Evolutionary conservation across 306 rosid species (phyloP).

Genomic region (Ceratonia siliqua): DNA sequence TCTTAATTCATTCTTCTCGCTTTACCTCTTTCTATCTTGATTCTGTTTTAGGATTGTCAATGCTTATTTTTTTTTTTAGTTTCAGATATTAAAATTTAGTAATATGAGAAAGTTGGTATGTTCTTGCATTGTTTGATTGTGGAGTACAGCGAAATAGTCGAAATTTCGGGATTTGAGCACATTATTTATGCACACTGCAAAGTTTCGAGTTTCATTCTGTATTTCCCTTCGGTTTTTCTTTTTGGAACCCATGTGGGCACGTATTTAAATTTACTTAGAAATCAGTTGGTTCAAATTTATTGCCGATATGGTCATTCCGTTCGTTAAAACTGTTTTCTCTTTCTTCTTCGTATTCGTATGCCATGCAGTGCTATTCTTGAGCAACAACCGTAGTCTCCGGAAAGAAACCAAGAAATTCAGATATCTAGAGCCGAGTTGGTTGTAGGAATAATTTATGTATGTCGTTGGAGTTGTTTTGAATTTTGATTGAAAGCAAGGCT

Average conservation of each 20-base stretch:
- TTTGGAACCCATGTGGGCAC: neutral
- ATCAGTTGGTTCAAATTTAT: constrained; percentile 1
- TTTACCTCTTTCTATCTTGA: neutral
- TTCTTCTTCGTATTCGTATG: constrained; percentile 3
- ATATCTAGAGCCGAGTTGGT: constrained; percentile 7
- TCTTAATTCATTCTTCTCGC: neutral
- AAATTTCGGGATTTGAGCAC: neutral
- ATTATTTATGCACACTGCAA: neutral
- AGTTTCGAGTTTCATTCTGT: neutral
- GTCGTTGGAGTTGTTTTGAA: constrained; percentile 19
- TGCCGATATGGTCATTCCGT: neutral
- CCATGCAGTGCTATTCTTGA: constrained; percentile 33
- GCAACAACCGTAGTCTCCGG: constrained; percentile 16
- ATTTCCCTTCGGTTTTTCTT: neutral
- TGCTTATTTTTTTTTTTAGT: neutral
- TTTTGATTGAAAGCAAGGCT: constrained; percentile 36
- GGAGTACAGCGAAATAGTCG: neutral
- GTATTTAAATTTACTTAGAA: constrained; percentile 8
- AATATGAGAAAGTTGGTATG: neutral
- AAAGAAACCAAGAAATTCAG: constrained; percentile 23
- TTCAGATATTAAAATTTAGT: neutral
- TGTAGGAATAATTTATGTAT: constrained; percentile 32
- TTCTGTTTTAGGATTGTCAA: neutral
- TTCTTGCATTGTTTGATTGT: neutral
- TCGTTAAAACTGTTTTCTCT: neutral